These are phyloP conservation scores for Dendrobium huoshanense DNA, from an alignment of 106 monocot genomes.

Conservation along the genomic window DNA sequence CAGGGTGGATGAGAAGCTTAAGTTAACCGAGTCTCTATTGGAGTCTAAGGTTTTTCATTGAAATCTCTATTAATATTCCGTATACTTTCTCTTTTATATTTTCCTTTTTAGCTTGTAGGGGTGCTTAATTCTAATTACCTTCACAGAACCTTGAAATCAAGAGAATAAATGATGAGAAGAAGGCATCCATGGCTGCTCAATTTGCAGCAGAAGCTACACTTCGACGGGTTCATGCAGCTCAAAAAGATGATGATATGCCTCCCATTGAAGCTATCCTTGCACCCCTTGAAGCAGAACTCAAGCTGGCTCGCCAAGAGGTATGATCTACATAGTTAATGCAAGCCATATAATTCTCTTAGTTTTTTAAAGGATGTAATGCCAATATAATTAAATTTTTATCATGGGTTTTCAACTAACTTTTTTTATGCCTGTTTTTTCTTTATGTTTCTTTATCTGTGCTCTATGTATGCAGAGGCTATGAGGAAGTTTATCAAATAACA, in stretches of 20 bases:
- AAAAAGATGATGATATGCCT: slow-evolving; percentile 99
- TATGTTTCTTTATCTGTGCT: background rate
- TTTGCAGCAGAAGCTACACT: slow-evolving; percentile 99
- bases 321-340: background rate
- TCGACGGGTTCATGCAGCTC: slow-evolving; percentile 94
- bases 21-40: slow-evolving; percentile 75
- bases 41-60: slow-evolving; percentile 58
- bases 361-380: background rate
- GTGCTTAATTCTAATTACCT: background rate
- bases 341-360: background rate
- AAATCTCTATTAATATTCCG: background rate
- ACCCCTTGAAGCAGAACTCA: slow-evolving; percentile 90
- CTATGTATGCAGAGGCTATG: background rate
- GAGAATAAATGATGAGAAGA: slow-evolving; percentile 95
- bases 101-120: background rate
- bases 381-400: background rate
- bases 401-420: background rate
- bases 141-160: slow-evolving; percentile 96
- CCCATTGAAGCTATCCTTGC: slow-evolving; percentile 99
- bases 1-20: slow-evolving; percentile 79
- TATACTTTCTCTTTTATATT: slow-evolving; percentile 3
- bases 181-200: slow-evolving; percentile 91
- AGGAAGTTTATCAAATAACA: background rate
- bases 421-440: background rate
- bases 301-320: slow-evolving; percentile 90